These are phyloP conservation scores for Tolypocladium capitatum DNA, from an alignment of 2,329 filamentous ascomycete species.

Conservation along the genomic window DNA sequence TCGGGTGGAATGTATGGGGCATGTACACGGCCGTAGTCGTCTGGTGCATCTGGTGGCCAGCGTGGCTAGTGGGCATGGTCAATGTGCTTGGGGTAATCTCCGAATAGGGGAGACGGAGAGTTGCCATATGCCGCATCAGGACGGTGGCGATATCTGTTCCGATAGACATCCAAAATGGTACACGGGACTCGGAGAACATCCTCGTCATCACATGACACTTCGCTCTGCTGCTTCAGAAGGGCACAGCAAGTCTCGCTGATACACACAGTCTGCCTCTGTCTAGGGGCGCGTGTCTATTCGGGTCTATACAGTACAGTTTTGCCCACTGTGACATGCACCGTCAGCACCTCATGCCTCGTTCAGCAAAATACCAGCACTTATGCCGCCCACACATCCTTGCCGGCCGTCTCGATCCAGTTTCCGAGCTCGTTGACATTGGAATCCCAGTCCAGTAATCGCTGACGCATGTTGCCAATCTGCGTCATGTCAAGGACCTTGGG, in stretches of 20 bases:
- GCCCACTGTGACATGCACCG: neutral
- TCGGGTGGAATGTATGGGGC: conserved; percentile 81
- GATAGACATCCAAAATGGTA: neutral
- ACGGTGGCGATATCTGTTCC: neutral
- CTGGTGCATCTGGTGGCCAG: conserved; percentile 95
- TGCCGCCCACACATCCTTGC: conserved; percentile 91
- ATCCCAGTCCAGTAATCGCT: conserved; percentile 85
- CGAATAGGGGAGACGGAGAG: conserved; percentile 2
- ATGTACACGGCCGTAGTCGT: conserved; percentile 80
- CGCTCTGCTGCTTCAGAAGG: neutral
- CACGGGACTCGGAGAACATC: neutral
- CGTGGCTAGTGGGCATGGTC: conserved; percentile 59
- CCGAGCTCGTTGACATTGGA: conserved; percentile 89
- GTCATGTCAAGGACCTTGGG: conserved; percentile 93
- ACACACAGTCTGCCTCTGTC: neutral
- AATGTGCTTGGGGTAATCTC: conserved; percentile 32
- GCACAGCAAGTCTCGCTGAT: neutral
- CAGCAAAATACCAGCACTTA: conserved; percentile 22
- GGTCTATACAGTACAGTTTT: neutral
- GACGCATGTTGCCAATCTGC: conserved; percentile 88
- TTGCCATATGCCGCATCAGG: neutral
- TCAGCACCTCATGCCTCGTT: neutral
- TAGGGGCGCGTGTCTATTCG: neutral
- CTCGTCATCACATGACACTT: neutral
- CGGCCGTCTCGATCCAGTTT: conserved; percentile 90